Conservation (phyloP, 306 rosid genomes). For the Gynostemma pentaphyllum region DNA sequence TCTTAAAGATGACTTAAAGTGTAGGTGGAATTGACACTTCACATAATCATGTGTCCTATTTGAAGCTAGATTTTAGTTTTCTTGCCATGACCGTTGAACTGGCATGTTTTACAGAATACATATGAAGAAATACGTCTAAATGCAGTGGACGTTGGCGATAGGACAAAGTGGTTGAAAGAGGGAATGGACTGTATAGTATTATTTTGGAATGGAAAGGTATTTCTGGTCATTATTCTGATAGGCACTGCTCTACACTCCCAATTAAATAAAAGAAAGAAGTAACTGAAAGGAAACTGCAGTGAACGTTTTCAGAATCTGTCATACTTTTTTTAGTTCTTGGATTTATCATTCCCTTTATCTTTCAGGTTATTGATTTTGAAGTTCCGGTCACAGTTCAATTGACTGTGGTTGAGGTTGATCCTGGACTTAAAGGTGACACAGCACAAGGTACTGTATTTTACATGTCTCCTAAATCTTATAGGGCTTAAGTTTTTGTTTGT, state of each 20-base stretch:
- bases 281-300: too few relatives aligned
- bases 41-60: constrained; percentile 9
- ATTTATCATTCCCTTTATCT: neutral
- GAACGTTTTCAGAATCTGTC: too few relatives aligned
- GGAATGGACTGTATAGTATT: constrained; percentile 93
- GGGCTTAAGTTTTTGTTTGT: neutral
- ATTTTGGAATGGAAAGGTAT: constrained; percentile 84
- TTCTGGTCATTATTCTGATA: neutral
- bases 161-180: constrained; percentile 80
- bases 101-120: constrained; percentile 33
- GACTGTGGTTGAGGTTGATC: constrained; percentile 59
- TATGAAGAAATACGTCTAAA: constrained; percentile 71
- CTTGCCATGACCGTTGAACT: neutral
- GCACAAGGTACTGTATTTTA: constrained; percentile 47
- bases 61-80: constrained; percentile 10
- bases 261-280: too few relatives aligned
- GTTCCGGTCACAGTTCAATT: constrained; percentile 58
- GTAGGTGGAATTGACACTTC: neutral
- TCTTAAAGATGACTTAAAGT: neutral
- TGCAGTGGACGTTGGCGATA: constrained; percentile 59
- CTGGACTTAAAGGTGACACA: constrained; percentile 82
- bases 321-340: too few relatives aligned
- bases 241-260: neutral
- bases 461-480: neutral
- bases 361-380: constrained; percentile 76